Percentiles rank a stretch among this genome's conserved stretches.
phyloP scores from a whole-genome alignment of 1,284 basidiomycete species.

The Cryptococcus depauperatus region DNA sequence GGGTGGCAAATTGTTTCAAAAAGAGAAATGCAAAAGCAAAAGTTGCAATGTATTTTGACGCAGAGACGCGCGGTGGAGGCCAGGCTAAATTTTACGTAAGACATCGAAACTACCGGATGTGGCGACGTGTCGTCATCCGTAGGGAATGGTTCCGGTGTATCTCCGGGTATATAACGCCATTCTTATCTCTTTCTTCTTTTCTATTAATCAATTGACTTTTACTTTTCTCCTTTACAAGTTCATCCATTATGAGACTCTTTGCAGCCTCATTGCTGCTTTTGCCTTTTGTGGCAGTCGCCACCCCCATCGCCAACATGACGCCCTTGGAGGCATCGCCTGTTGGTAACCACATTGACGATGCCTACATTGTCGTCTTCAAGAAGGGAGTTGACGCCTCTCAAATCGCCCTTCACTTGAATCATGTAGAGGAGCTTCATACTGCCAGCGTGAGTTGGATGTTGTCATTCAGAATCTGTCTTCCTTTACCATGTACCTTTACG shows the following conservation, averaged over 20 bases:
- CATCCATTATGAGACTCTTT: slow-evolving; percentile 27
- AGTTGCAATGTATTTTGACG: background rate
- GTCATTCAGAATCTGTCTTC: too few relatives aligned
- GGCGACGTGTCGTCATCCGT: background rate
- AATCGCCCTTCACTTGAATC: slow-evolving; percentile 59
- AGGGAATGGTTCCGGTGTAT: background rate
- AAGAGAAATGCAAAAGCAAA: background rate
- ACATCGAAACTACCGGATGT: background rate
- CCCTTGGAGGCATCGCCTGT: slow-evolving; percentile 43
- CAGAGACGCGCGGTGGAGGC: background rate
- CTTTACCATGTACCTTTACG: slow-evolving; percentile 1
- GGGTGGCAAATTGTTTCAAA: too few relatives aligned
- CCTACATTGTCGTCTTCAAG: slow-evolving; percentile 85
- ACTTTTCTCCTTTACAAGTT: slow-evolving; percentile 1
- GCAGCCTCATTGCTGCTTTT: slow-evolving; percentile 22
- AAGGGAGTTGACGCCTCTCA: slow-evolving; percentile 54
- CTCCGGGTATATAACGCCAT: too few relatives aligned
- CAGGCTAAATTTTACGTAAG: background rate
- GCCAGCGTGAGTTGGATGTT: slow-evolving; percentile 48
- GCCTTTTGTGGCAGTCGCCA: slow-evolving; percentile 36
- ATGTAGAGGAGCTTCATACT: slow-evolving; percentile 27
- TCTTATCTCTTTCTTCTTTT: slow-evolving; percentile 5
- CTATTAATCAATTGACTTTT: background rate
- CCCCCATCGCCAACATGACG: slow-evolving; percentile 24
- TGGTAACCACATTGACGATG: slow-evolving; percentile 66